Percentiles rank a stretch among this genome's conserved stretches.
phyloP scores from a whole-genome alignment of 805 yeast species.

The Starmerella scarabaei region DNA sequence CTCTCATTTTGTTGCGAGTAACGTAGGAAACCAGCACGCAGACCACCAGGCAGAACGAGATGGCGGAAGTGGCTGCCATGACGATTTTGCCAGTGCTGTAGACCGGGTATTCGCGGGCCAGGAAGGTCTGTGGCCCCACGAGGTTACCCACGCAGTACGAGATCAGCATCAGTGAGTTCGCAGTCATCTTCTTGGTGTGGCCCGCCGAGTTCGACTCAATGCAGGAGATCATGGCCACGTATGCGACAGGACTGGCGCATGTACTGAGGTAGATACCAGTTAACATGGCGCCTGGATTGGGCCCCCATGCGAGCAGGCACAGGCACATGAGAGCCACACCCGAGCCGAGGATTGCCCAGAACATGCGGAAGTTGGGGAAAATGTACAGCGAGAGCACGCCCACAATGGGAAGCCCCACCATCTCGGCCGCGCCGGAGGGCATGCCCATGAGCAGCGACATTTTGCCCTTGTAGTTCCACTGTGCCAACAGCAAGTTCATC shows the following conservation, averaged over 20 bases:
- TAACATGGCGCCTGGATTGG: slow-evolving; percentile 12
- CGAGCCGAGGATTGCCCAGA: slow-evolving; percentile 8
- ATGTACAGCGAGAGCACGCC: slow-evolving; percentile 7
- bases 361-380: slow-evolving; percentile 6
- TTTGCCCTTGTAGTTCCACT: slow-evolving; percentile 34
- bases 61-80: slow-evolving; percentile 36
- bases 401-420: slow-evolving; percentile 10
- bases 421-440: slow-evolving; percentile 37
- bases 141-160: slow-evolving; percentile 44
- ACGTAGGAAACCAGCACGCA: not conserved
- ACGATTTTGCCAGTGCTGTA: slow-evolving; percentile 47
- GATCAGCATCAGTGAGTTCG: slow-evolving; percentile 34
- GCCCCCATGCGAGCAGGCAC: slow-evolving; percentile 19
- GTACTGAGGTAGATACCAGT: slow-evolving; percentile 14
- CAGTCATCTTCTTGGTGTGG: slow-evolving; percentile 41
- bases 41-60: slow-evolving; percentile 18
- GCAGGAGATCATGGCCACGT: slow-evolving; percentile 19
- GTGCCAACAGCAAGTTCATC: slow-evolving; percentile 33
- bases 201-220: slow-evolving; percentile 40
- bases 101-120: slow-evolving; percentile 41
- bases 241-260: slow-evolving; percentile 5
- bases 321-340: slow-evolving; percentile 7
- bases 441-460: slow-evolving; percentile 30
- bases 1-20: slow-evolving; percentile 9
- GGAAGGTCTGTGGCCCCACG: slow-evolving; percentile 51